Evolutionary conservation across 352 stramenopile species (phyloP).

Genomic region (Phytophthora uliginosa): DNA sequence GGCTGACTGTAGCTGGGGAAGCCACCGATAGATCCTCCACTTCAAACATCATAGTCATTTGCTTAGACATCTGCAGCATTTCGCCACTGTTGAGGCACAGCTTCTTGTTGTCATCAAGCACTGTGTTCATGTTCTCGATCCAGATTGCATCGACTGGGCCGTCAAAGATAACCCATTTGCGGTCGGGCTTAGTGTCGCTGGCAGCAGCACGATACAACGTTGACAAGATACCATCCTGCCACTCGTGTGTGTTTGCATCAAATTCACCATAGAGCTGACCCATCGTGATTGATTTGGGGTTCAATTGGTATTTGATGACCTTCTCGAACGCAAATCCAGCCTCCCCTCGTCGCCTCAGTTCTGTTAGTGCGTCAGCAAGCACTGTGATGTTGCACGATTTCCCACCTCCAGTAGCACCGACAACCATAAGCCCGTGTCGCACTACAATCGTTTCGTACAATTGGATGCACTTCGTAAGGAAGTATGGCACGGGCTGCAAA

Average conservation of each 20-base stretch:
- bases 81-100: constrained; percentile 95
- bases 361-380: constrained; percentile 91
- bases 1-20: constrained; percentile 95
- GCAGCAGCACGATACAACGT: constrained; percentile 94
- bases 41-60: constrained; percentile 99
- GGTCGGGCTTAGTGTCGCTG: constrained; percentile 89
- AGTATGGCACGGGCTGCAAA: constrained; percentile 92
- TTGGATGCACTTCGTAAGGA: constrained; percentile 96
- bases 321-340: constrained; percentile 91
- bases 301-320: constrained; percentile 93
- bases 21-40: constrained; percentile 96
- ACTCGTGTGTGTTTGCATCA: constrained; percentile 96
- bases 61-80: constrained; percentile 96
- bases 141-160: constrained; percentile 96
- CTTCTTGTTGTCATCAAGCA: constrained; percentile 97
- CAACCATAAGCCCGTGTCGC: constrained; percentile 97
- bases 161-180: constrained; percentile 97
- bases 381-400: constrained; percentile 94
- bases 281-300: constrained; percentile 97
- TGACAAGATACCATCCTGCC: constrained; percentile 96
- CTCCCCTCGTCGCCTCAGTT: constrained; percentile 83
- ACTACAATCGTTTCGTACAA: constrained; percentile 97
- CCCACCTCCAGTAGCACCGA: constrained; percentile 91
- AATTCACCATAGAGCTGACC: constrained; percentile 97
- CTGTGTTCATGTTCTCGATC: constrained; percentile 98